Evolutionary conservation across 164 flowering plant species (phyloP).

Genomic region (Akebia trifoliata): DNA sequence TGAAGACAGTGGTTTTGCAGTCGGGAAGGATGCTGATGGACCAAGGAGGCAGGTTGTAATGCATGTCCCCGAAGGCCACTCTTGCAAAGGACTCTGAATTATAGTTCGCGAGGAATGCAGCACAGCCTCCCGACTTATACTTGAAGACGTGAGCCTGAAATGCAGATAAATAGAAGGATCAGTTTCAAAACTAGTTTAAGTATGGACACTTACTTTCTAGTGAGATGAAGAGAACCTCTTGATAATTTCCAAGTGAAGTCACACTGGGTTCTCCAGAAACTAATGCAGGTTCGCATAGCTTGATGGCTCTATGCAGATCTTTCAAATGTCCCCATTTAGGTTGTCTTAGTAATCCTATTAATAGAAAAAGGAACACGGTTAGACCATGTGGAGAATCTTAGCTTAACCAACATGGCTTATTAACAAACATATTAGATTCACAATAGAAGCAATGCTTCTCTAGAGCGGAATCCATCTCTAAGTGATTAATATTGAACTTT

Average conservation of each 20-base stretch:
- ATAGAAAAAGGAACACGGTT: not conserved
- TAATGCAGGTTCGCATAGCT: slow-evolving; percentile 71
- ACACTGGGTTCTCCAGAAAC: slow-evolving; percentile 62
- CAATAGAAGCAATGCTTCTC: not conserved
- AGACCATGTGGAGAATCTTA: not conserved
- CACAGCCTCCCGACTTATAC: slow-evolving; percentile 55
- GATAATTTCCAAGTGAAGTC: slow-evolving; percentile 46
- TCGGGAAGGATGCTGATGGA: slow-evolving; percentile 92
- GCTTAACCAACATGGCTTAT: not conserved
- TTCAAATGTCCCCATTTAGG: slow-evolving; percentile 88
- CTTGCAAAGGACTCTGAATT: slow-evolving; percentile 37
- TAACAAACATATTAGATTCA: not conserved
- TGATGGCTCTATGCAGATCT: slow-evolving; percentile 79
- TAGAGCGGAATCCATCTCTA: no score
- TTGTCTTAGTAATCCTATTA: slow-evolving; percentile 59
- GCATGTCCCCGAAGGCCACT: slow-evolving; percentile 45
- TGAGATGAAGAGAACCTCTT: slow-evolving; percentile 47
- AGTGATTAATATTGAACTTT: no score
- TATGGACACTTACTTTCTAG: not conserved
- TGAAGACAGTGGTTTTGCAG: slow-evolving; percentile 68
- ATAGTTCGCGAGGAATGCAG: slow-evolving; percentile 82
- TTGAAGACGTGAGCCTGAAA: slow-evolving; percentile 62
- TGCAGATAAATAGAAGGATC: not conserved
- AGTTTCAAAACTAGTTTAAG: not conserved
- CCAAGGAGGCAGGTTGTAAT: slow-evolving; percentile 80